Evolutionary conservation across 2,329 filamentous ascomycete genomes (phyloP).

Genomic region (Dryadomyces quercivorus): DNA sequence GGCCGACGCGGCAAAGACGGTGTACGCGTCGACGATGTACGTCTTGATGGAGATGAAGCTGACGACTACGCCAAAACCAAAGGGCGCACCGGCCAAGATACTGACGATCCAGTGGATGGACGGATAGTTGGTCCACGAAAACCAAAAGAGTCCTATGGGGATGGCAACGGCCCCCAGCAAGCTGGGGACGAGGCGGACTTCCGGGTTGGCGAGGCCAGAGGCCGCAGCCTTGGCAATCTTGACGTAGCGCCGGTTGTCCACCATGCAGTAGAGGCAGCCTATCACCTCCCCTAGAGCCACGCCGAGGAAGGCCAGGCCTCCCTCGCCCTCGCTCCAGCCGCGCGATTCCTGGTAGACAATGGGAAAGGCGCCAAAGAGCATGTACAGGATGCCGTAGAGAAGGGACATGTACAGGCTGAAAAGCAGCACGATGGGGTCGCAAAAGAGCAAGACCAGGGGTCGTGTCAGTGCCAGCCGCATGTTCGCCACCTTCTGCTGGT

Average conservation of each 20-base stretch:
- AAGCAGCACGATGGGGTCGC: slow-evolving; percentile 56
- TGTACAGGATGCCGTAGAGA: slow-evolving; percentile 40
- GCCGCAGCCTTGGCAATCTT: background rate
- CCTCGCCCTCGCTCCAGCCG: slow-evolving; percentile 41
- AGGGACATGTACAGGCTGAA: slow-evolving; percentile 42
- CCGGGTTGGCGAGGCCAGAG: slow-evolving; percentile 18
- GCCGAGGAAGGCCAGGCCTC: slow-evolving; percentile 38
- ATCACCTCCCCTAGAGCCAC: slow-evolving; percentile 34
- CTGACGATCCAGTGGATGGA: slow-evolving; percentile 45
- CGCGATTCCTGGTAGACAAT: slow-evolving; percentile 40
- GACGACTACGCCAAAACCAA: slow-evolving; percentile 23
- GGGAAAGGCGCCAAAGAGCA: slow-evolving; percentile 46
- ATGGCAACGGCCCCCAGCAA: slow-evolving; percentile 37
- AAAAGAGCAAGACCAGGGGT: slow-evolving; percentile 53
- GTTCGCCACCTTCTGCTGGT: background rate
- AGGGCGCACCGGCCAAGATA: slow-evolving; percentile 24
- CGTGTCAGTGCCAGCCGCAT: slow-evolving; percentile 27
- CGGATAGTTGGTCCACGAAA: slow-evolving; percentile 50
- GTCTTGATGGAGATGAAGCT: slow-evolving; percentile 41
- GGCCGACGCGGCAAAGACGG: slow-evolving; percentile 46
- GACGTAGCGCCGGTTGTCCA: slow-evolving; percentile 12
- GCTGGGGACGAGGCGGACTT: slow-evolving; percentile 46
- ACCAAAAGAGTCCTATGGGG: slow-evolving; percentile 52
- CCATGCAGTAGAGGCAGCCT: slow-evolving; percentile 23
- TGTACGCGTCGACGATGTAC: slow-evolving; percentile 40